Conservation (phyloP, 108 stramenopile species). For the Skeletonema potamos region DNA sequence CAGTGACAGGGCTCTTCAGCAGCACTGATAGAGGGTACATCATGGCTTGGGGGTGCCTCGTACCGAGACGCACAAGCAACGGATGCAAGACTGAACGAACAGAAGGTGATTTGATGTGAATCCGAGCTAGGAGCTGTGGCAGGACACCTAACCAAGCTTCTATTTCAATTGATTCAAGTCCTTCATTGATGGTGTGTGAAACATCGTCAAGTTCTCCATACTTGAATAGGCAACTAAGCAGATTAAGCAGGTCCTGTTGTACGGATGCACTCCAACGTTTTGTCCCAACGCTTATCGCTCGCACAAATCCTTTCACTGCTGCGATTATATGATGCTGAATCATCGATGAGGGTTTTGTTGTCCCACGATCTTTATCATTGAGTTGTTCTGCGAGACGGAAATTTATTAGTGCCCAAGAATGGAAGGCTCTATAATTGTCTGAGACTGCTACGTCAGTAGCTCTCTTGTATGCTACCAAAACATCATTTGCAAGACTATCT, state of each 20-base stretch:
- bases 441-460: constrained; percentile 65
- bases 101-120: constrained; percentile 82
- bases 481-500: constrained; percentile 61
- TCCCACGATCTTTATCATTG: constrained; percentile 53
- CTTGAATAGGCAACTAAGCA: constrained; percentile 94
- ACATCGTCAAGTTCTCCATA: constrained; percentile 88
- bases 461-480: constrained; percentile 71
- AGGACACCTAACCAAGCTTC: constrained; percentile 98
- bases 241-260: constrained; percentile 96
- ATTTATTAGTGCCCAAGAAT: constrained; percentile 97
- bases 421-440: constrained; percentile 93
- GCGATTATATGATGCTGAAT: constrained; percentile 70
- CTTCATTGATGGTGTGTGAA: constrained; percentile 67
- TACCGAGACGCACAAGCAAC: constrained; percentile 86
- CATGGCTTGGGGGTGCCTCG: constrained; percentile 94
- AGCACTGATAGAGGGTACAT: constrained; percentile 97
- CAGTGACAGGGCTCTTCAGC: constrained; percentile 83
- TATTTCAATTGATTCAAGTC: constrained; percentile 71
- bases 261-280: constrained; percentile 92
- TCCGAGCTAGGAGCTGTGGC: constrained; percentile 98
- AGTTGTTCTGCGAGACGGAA: constrained; percentile 91
- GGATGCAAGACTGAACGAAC: constrained; percentile 86
- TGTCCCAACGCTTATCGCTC: constrained; percentile 89
- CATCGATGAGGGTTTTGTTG: constrained; percentile 13
- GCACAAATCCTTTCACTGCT: constrained; percentile 92